Evolutionary conservation across 768 basidiomycete genomes (phyloP).

Genomic region (Calocera cornea): DNA sequence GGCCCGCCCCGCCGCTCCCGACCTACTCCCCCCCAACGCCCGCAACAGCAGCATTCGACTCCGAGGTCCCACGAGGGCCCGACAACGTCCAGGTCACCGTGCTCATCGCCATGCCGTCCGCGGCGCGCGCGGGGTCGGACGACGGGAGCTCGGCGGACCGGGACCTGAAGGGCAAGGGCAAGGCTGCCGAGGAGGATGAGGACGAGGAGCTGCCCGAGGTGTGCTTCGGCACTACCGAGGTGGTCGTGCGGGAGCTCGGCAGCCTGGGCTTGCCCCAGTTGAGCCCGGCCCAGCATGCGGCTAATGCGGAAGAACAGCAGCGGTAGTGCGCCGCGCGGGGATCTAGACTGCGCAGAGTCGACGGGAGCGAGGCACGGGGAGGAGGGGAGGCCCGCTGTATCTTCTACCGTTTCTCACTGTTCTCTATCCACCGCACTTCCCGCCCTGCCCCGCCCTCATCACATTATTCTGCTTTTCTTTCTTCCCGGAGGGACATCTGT

Average conservation of each 20-base stretch:
- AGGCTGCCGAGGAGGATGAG: conserved; percentile 4
- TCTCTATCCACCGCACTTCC: not conserved
- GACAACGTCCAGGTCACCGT: conserved; percentile 3
- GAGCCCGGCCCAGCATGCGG: too few relatives aligned
- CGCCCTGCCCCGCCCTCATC: too few relatives aligned
- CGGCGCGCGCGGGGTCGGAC: not conserved
- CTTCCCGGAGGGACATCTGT: too few relatives aligned
- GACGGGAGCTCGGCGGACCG: not conserved
- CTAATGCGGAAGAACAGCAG: too few relatives aligned
- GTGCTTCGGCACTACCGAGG: conserved; percentile 1
- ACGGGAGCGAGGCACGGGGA: not conserved
- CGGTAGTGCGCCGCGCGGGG: not conserved
- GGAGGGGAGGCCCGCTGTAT: not conserved
- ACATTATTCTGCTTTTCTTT: too few relatives aligned
- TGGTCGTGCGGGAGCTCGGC: not conserved
- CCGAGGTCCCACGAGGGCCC: not conserved
- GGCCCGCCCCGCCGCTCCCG: not conserved
- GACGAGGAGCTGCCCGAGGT: conserved; percentile 1
- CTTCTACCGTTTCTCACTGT: not conserved
- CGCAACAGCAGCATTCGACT: not conserved
- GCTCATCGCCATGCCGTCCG: not conserved
- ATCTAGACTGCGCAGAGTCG: not conserved
- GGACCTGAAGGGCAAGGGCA: conserved; percentile 4
- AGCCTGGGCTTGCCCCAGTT: not conserved
- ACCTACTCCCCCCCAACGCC: not conserved